phyloP scores from a whole-genome alignment of 2,329 filamentous ascomycete species.

The Aulographum hederae region DNA sequence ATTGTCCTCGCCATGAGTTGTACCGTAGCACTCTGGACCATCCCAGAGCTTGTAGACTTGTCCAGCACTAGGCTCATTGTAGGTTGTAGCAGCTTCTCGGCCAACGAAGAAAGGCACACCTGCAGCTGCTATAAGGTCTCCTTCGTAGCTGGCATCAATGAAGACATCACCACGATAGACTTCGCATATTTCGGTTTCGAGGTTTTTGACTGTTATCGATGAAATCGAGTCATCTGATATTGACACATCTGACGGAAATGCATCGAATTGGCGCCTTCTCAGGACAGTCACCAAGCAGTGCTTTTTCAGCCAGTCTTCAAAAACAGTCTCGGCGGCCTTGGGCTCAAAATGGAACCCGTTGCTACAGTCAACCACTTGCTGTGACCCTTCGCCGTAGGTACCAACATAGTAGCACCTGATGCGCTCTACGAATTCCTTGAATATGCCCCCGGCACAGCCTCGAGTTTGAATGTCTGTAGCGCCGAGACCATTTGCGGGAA shows the following conservation, averaged over 20 bases:
- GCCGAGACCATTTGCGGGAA: conserved; percentile 9
- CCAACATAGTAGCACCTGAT: conserved; percentile 6
- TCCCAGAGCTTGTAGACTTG: not conserved
- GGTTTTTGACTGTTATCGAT: not conserved
- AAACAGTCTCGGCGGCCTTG: not conserved
- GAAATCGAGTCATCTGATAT: not conserved
- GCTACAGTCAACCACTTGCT: conserved; percentile 6
- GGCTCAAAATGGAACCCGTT: not conserved
- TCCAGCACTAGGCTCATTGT: conserved; percentile 7
- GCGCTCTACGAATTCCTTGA: conserved; percentile 8
- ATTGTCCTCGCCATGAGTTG: conserved; percentile 6
- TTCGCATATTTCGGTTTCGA: not conserved
- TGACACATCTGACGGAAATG: not conserved
- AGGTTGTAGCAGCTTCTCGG: conserved; percentile 6
- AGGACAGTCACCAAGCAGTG: not conserved
- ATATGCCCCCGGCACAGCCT: conserved; percentile 6
- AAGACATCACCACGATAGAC: not conserved
- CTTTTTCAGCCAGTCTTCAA: not conserved
- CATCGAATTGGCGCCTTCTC: not conserved
- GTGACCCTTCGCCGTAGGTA: conserved; percentile 5
- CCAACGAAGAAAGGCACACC: not conserved
- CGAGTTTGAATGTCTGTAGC: conserved; percentile 9
- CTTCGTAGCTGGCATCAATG: not conserved
- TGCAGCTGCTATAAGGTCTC: not conserved
- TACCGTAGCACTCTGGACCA: not conserved